Evolutionary conservation across 306 rosid species (phyloP), one percentile per base, ranked within the genome.

Genomic region (Benincasa hispida): DNA sequence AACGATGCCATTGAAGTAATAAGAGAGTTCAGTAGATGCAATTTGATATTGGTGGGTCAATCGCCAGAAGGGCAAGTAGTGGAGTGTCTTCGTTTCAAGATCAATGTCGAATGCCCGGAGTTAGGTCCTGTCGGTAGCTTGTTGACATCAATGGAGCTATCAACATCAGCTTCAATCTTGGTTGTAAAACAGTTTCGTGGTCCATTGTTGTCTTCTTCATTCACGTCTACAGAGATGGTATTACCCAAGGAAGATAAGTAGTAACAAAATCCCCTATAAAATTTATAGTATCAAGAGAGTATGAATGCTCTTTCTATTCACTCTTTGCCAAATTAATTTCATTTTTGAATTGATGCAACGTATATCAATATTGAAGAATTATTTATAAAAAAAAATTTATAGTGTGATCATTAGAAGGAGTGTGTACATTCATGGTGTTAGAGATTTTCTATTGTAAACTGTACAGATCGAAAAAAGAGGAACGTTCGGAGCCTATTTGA

Each of bases 31-130:
- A 82, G 81, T 19, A 74, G 63, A 13, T 85, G 91, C 61, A 79
- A 84, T 76, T 75, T 90, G 84, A 80, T 85, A 48, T 55, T 90
- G 81, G 88, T 85, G 2, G 96, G 96, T 17, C 57, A 86, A 77
- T 35, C n/a, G 50, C 84, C 89, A 0, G 79, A 84, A 56, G 87
- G 90, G 39, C 76, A 74, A 74, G 81, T 88, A 8, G 84, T 82
- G 34, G 60, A 58, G 24, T 50, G 76, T 32, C 35, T 87, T 68
- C 69, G 70, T 35, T 82, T 62, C 18, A 86, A 61, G 84, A 41
- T 41, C 47, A 41, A 41, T 34, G 27, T 11, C 4, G 93, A 87
- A 25, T 85, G 82, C 56, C 77, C 84, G 0, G 93, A 90, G 79
- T 77, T 90, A 25, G 96, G 96, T 21, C 86, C 87, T 6, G 54